Conservation (phyloP, 2,329 filamentous ascomycete genomes). For the Fusarium torreyae region DNA sequence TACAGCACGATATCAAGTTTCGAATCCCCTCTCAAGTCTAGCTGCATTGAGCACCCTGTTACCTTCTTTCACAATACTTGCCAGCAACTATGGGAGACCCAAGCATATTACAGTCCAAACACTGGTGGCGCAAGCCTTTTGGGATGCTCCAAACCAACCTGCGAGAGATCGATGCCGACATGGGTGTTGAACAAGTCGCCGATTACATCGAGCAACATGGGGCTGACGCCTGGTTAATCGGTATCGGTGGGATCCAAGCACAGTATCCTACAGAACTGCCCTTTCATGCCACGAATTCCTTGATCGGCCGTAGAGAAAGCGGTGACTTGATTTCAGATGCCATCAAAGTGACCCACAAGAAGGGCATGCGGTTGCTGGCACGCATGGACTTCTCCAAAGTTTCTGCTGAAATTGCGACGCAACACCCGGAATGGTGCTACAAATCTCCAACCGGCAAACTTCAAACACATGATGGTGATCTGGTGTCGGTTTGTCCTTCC, state of each 20-base stretch:
- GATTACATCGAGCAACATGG: neutral
- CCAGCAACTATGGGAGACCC: neutral
- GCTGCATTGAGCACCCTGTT: neutral
- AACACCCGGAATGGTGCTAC: slow-evolving; percentile 3
- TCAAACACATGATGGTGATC: neutral
- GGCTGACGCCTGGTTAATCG: neutral
- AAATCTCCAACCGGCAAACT: neutral
- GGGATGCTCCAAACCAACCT: neutral
- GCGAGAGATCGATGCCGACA: slow-evolving; percentile 1
- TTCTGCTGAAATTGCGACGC: neutral
- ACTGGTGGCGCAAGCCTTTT: slow-evolving; percentile 1
- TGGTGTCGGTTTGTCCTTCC: slow-evolving; percentile 4
- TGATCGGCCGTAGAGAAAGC: neutral
- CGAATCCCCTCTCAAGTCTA: neutral
- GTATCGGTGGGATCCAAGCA: neutral
- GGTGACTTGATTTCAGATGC: slow-evolving; percentile 1
- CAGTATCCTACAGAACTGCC: neutral
- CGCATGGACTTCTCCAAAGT: slow-evolving; percentile 8
- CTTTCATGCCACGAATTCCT: neutral
- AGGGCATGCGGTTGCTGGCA: neutral
- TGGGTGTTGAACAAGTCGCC: neutral
- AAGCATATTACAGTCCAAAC: neutral
- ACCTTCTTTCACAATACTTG: neutral
- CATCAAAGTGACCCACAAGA: neutral
- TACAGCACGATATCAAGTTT: neutral